Conservation (phyloP, 2,329 filamentous ascomycete genomes). For the Macrophomina phaseolina region DNA sequence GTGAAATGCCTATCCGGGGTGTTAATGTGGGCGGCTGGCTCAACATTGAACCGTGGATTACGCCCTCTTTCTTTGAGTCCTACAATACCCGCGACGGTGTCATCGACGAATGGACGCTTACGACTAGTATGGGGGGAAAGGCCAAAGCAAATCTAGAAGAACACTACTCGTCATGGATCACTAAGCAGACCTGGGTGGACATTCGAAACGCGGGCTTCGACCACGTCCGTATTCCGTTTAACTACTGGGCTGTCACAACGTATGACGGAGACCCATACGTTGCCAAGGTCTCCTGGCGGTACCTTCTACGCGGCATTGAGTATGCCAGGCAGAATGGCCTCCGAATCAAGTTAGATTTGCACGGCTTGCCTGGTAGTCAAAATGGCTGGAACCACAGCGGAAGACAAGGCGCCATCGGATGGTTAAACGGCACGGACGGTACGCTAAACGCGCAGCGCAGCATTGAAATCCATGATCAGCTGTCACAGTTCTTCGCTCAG, state of each 20-base stretch:
- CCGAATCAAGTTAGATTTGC: constrained; percentile 89
- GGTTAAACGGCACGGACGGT: constrained; percentile 91
- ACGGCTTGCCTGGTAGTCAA: constrained; percentile 89
- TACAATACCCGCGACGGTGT: constrained; percentile 67
- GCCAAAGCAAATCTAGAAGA: constrained; percentile 75
- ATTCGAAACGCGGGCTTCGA: constrained; percentile 90
- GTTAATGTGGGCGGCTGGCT: constrained; percentile 96
- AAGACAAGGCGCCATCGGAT: constrained; percentile 77
- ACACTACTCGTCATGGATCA: constrained; percentile 90
- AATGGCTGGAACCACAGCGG: constrained; percentile 99
- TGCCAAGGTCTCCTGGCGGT: constrained; percentile 86
- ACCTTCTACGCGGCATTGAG: constrained; percentile 89
- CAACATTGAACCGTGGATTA: constrained; percentile 92
- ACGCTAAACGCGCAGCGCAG: constrained; percentile 78
- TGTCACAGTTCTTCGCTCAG: constrained; percentile 93
- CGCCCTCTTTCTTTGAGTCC: constrained; percentile 82
- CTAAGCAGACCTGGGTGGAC: constrained; percentile 79
- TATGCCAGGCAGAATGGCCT: constrained; percentile 92
- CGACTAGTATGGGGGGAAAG: constrained; percentile 70
- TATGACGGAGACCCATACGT: constrained; percentile 90
- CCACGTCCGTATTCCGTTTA: constrained; percentile 94
- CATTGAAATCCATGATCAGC: constrained; percentile 82
- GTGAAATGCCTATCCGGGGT: constrained; percentile 78
- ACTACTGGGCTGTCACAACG: constrained; percentile 90
- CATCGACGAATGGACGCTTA: constrained; percentile 87